Percentiles rank a stretch among this genome's conserved stretches.
phyloP scores from a whole-genome alignment of 768 basidiomycete species.

The Lactifluus rugatus region DNA sequence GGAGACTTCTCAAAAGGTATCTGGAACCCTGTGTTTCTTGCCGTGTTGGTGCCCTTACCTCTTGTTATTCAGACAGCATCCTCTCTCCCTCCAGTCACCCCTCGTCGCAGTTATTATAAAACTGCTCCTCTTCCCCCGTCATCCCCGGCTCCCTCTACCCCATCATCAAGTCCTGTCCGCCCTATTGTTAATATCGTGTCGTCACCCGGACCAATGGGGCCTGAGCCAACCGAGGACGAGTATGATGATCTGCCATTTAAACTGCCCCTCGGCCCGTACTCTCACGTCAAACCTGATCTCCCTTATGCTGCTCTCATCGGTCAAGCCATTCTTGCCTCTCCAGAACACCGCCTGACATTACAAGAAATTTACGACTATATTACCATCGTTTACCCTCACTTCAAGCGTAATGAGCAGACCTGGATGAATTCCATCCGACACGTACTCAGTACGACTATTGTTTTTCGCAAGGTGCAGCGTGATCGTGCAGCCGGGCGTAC shows the following conservation, averaged over 20 bases:
- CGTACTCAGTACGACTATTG: slow-evolving; percentile 84
- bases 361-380: slow-evolving; percentile 98
- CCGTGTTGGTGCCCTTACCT: slow-evolving; percentile 23
- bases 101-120: slow-evolving; percentile 33
- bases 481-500: slow-evolving; percentile 73
- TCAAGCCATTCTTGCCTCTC: slow-evolving; percentile 82
- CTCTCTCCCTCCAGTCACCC: slow-evolving; percentile 41
- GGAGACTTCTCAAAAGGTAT: slow-evolving; percentile 26
- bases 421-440: slow-evolving; percentile 99
- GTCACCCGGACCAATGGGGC: slow-evolving; percentile 72
- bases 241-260: slow-evolving; percentile 61
- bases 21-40: slow-evolving; percentile 21
- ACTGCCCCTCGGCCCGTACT: slow-evolving; percentile 80
- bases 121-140: slow-evolving; percentile 46
- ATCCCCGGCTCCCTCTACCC: slow-evolving; percentile 52
- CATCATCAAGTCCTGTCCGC: slow-evolving; percentile 52
- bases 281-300: slow-evolving; percentile 66
- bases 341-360: slow-evolving; percentile 74
- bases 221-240: slow-evolving; percentile 52
- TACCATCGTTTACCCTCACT: slow-evolving; percentile 86
- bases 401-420: slow-evolving; percentile 84
- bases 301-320: slow-evolving; percentile 96
- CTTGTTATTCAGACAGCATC: slow-evolving; percentile 22
- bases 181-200: slow-evolving; percentile 66
- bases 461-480: slow-evolving; percentile 78